Evolutionary conservation across 2,329 filamentous ascomycete genomes (phyloP), one percentile per base, ranked within the genome.

Genomic region (Chaetomiaceae sp.): DNA sequence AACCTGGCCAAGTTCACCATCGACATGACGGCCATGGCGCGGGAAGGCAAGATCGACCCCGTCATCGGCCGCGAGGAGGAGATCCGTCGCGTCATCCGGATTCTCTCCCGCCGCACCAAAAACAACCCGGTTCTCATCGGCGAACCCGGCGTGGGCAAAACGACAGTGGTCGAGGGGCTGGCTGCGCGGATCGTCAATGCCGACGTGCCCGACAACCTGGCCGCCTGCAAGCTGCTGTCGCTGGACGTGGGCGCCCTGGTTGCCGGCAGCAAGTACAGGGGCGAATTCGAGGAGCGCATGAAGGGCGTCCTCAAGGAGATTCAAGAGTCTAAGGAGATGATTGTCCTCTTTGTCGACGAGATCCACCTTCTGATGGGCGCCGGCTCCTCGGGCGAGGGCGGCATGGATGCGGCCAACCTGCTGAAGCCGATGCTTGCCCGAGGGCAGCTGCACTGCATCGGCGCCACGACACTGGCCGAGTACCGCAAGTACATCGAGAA

Each of bases 401-500:
- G 93, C 58, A 98, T 98, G 93, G 93, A 98, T 63, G 93, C 93
- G 40, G 93, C 93, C 60, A 98, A 98, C 66, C 72, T 98, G 59
- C 78, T 98, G 54, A 98, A 98, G 73, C 93, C 93, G 48, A 97
- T 97, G 91, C 79, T 98, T 57, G 93, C 93, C 50, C 84, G 93
- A 62, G 93, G 93, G 44, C 91, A 97, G 66, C 75, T 98, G 49
- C 93, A 98, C 75, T 98, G 93, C 62, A 97, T 98, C 54, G 93
- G 93, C 66, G 93, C 93, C 6, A 98, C 93, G 2, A 98, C 93
- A 2, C 78, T 98, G 48, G 81, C 83, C 51, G 93, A 98, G 66
- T 98, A 98, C 69, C 82, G 93, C 62, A 98, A 98, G 68, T 97
- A 98, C 68, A 95, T 98, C 54, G 93, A 98, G 67, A 98, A 98